A percentile compares a stretch with the other conserved stretches of the same genome.
phyloP scores from a whole-genome alignment of 495 filamentous ascomycete genomes.

The Podospora pseudopauciseta region DNA sequence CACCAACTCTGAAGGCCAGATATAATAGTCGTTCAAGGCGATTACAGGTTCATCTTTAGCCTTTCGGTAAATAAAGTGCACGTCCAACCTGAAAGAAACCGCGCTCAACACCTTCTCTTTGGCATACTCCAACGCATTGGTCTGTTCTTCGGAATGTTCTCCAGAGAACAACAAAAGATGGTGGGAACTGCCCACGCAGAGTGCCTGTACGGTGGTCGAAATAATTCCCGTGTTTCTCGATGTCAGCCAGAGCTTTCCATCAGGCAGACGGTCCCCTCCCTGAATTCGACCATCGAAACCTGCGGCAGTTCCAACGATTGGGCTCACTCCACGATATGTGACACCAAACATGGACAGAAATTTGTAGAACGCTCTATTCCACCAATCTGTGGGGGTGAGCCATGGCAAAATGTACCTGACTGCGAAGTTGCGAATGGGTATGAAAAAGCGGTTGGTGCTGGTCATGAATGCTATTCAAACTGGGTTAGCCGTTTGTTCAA shows the following conservation, averaged over 20 bases:
- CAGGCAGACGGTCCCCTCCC: background rate
- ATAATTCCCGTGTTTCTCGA: conserved; percentile 20
- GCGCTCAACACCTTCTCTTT: background rate
- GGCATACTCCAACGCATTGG: background rate
- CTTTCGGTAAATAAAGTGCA: background rate
- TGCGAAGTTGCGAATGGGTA: conserved; percentile 32
- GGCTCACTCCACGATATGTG: background rate
- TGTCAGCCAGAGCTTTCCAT: background rate
- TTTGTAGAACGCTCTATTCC: background rate
- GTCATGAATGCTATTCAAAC: conserved; percentile 26
- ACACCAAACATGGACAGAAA: conserved; percentile 31
- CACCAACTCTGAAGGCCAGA: background rate
- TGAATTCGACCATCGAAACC: background rate
- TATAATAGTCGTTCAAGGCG: background rate
- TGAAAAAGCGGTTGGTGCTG: conserved; percentile 30
- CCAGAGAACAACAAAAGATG: conserved; percentile 38
- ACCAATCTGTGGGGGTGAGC: conserved; percentile 16
- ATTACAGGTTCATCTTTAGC: background rate
- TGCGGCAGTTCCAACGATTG: background rate
- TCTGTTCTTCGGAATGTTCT: background rate
- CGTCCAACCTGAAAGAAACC: background rate
- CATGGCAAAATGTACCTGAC: conserved; percentile 36
- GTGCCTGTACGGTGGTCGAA: conserved; percentile 26
- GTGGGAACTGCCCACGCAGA: conserved; percentile 26
- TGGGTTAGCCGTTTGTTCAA: conserved; percentile 11